Evolutionary conservation across 345 rosid genomes (phyloP), one percentile per base, ranked within the genome.

Genomic region (Hypericum androsaemum): DNA sequence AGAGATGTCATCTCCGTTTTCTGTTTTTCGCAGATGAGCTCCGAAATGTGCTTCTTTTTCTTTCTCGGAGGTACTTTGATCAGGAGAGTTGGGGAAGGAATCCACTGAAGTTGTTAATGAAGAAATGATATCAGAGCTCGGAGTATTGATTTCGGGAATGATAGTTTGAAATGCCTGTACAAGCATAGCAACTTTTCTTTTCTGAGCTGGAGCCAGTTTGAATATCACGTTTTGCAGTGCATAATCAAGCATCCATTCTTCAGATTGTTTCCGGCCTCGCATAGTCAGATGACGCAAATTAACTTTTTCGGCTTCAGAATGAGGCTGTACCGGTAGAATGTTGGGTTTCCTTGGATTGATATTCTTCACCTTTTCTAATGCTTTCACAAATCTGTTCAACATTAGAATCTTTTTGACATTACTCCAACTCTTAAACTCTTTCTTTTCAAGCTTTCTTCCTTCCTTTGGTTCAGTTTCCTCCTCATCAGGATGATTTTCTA

Each of bases 301-400:
- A 36, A 51, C 41, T 7, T 11, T 51, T 36, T 51, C 54, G 5
- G 54, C 41, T 51, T 11, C 16, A 12, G 59, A 39, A 3, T 72
- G 75, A 11, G 65, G 71, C 65, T 77, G 74, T 58, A 65, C 50
- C 10, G 86, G 71, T 53, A 64, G 75, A 57, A 44, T 22, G 32
- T 35, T 64, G 28, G 68, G 77, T 57, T 71, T 81, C 59, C 60
- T 50, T 48, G 72, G 83, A 59, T 74, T 78, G 60, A 75, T 60
- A 53, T 77, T 77, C 66, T 65, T 77, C 54, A 77, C 66, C 62
- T 75, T 80, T 62, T 81, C 88, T 73, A 92, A 61, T 53, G 88
- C 80, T 72, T 78, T 92, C 14, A 92, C 80, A 40, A 92, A 92
- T 57, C 95, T 77, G 68, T 64, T 81, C 39, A 88, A 74, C 52